A percentile compares a stretch with the other conserved stretches of the same genome.
Evolutionary conservation across 345 rosid genomes (phyloP).

Genomic region (Populus simonii): DNA sequence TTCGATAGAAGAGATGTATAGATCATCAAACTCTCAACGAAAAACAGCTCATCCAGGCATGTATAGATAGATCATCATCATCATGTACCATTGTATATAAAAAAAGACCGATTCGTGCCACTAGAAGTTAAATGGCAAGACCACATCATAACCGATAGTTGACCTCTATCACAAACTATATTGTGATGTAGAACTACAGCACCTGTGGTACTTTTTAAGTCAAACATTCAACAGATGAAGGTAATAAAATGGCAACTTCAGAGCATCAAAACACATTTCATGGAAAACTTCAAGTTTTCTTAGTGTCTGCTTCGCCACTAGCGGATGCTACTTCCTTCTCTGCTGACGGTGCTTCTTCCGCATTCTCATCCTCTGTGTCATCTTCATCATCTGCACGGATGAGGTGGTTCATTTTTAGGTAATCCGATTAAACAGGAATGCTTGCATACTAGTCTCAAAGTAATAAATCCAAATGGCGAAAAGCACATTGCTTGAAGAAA

Average conservation of each 20-base stretch:
- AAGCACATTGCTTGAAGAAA: neutral
- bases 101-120: neutral
- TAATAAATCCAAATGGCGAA: neutral
- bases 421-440: neutral
- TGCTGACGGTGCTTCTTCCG: constrained; percentile 13
- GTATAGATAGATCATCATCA: neutral
- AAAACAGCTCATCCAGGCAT: neutral
- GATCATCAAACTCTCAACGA: neutral
- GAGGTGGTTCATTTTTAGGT: neutral
- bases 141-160: neutral
- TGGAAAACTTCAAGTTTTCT: constrained; percentile 17
- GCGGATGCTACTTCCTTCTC: neutral
- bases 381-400: constrained; percentile 29
- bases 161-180: neutral
- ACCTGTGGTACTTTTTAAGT: neutral
- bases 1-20: too few species aligned
- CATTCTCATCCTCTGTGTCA: constrained; percentile 32
- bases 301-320: constrained; percentile 11
- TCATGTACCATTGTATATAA: neutral
- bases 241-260: neutral
- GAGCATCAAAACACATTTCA: neutral
- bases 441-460: neutral
- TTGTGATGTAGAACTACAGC: neutral
- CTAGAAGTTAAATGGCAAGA: neutral
- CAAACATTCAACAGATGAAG: neutral